Conservation (phyloP, 805 yeast genomes). For the Sungouiozyma ichnusensis region DNA sequence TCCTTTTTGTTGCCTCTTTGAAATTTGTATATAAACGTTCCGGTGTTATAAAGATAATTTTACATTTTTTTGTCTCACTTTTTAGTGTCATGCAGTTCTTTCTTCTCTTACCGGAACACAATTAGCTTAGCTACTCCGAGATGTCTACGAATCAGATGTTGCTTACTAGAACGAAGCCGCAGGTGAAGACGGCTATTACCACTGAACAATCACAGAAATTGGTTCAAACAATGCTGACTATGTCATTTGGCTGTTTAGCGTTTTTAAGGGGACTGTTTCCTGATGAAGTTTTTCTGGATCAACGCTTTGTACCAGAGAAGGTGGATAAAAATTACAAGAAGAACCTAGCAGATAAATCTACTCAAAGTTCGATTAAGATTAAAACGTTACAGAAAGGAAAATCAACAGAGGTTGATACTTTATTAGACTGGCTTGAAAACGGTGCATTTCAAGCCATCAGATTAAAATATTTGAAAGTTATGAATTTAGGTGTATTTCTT, state of each 20-base stretch:
- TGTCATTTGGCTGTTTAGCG: conserved; percentile 49
- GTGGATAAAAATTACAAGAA: conserved; percentile 23
- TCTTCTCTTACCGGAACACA: too few species aligned
- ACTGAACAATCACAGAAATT: conserved; percentile 36
- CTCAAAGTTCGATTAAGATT: conserved; percentile 32
- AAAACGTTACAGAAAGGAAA: conserved; percentile 40
- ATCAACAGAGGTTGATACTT: conserved; percentile 36
- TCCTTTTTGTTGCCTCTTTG: too few species aligned
- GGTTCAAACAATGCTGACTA: conserved; percentile 38
- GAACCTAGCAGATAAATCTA: conserved; percentile 9
- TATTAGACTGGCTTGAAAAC: conserved; percentile 44
- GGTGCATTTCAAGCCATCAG: conserved; percentile 39
- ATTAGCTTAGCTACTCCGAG: too few species aligned
- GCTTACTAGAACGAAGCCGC: conserved; percentile 6
- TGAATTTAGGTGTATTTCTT: conserved; percentile 37
- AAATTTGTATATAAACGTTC: too few species aligned
- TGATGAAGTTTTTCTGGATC: conserved; percentile 43
- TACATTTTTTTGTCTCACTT: not conserved
- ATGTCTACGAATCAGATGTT: conserved; percentile 19
- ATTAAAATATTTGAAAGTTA: conserved; percentile 33
- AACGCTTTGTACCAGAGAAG: conserved; percentile 33
- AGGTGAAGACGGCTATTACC: conserved; percentile 20
- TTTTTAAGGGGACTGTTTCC: conserved; percentile 48
- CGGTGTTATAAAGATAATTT: not conserved
- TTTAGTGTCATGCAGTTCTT: not conserved